Base-by-base conservation (phyloP, 2,329 filamentous ascomycete genomes). In the Achaetomium macrosporum region DNA sequence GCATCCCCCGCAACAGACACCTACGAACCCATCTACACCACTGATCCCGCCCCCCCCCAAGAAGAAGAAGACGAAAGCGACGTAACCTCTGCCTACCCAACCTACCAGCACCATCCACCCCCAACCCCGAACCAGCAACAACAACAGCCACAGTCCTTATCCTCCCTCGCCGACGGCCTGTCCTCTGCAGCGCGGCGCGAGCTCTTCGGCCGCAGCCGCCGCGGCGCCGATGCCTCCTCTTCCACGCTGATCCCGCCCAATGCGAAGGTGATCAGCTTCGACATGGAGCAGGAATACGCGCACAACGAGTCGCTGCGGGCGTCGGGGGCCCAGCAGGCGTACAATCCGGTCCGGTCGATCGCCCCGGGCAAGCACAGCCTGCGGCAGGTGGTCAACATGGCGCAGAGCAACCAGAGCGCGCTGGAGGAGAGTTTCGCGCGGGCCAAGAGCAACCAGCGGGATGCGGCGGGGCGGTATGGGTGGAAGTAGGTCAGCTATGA, bases 401-500 rank as follows among this genome's bases (percentile, higher is more conserved):
- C 88, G 25, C 83, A 83, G 60, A 88, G 78, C 57, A 90, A 97
- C 71, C 84, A 84, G 65, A 90, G 95, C 11, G 90, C 90, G 2
- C 73, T 96, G 60, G 90, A 96, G 70, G 92, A 97, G 65, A 91
- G 88, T 66, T 96, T 96, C 73, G 90, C 90, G 17, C 76, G 84
- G 60, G 88, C 90, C 6, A 84, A 81, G 72, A 81, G 79, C 62
- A 93, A 91, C 64, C 84, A 88, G 68, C 85, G 82, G 62, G 90
- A 96, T 67, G 89, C 89, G 17, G 88, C 87, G 4, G 84, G 81
- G 53, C 82, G 82, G 63, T 96, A 96, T 72, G 91, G 91, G 5
- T 96, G 90, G 88, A 73, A 69, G 59, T 72, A 58, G 67, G 40
- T 13, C 16, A 1, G 16, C 39, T 45, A 42, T 16, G 46, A n/a